Percentiles rank a stretch among this genome's conserved stretches.
phyloP scores from a whole-genome alignment of 2,329 filamentous ascomycete species.

The Fusarium sp. region DNA sequence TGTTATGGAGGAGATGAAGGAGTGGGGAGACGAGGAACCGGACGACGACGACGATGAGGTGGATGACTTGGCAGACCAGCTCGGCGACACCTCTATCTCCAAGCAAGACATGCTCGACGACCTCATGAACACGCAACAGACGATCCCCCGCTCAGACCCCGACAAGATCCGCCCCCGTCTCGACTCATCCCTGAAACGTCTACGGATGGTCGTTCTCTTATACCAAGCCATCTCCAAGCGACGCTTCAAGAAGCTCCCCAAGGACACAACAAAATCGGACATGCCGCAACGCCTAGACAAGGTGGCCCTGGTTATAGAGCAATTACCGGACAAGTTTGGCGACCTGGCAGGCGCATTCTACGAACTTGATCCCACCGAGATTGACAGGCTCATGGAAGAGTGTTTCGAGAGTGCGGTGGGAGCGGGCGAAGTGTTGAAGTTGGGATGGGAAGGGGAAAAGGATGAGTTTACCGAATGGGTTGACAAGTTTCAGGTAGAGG shows the following conservation, averaged over 20 bases:
- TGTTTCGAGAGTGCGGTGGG: constrained; percentile 74
- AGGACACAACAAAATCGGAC: constrained; percentile 49
- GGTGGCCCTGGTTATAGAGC: constrained; percentile 69
- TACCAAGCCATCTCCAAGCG: constrained; percentile 81
- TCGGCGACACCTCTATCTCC: constrained; percentile 52
- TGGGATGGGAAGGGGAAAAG: constrained; percentile 74
- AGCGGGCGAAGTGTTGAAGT: constrained; percentile 69
- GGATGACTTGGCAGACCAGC: constrained; percentile 57
- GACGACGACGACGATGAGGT: constrained; percentile 68
- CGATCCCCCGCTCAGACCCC: constrained; percentile 76
- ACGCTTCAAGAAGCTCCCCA: constrained; percentile 73
- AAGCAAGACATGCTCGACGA: constrained; percentile 76
- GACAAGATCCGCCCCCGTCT: constrained; percentile 76
- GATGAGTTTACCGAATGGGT: constrained; percentile 88
- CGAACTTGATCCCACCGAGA: constrained; percentile 72
- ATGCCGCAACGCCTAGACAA: constrained; percentile 67
- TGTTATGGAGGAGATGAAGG: constrained; percentile 87
- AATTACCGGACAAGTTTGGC: constrained; percentile 78
- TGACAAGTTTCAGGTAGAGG: constrained; percentile 68
- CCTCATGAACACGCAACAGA: constrained; percentile 74
- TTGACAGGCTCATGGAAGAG: constrained; percentile 71
- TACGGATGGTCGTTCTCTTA: constrained; percentile 78
- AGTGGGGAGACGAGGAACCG: constrained; percentile 84
- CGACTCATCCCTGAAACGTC: constrained; percentile 73
- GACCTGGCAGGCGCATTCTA: constrained; percentile 83